A percentile compares a stretch with the other conserved stretches of the same genome.
phyloP scores from a whole-genome alignment of 148 eudicot genomes.

The Pharnaceum exiguum region DNA sequence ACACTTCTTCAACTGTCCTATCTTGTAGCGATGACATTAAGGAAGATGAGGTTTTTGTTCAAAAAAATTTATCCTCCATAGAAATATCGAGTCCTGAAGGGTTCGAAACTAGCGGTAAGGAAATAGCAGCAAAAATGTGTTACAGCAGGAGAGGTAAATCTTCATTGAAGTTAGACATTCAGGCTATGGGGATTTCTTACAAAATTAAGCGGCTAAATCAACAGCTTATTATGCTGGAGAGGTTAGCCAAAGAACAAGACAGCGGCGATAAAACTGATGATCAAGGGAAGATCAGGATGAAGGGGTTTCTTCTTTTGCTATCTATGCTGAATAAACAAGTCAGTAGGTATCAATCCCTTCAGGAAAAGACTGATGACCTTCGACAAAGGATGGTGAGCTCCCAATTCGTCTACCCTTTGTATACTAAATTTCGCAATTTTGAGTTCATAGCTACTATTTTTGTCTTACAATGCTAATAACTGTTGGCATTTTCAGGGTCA shows the following conservation, averaged over 20 bases:
- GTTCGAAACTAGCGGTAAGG: slow-evolving; percentile 20
- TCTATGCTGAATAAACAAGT: slow-evolving; percentile 76
- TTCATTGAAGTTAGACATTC: slow-evolving; percentile 73
- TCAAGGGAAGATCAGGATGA: slow-evolving; percentile 14
- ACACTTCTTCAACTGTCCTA: slow-evolving; percentile 34
- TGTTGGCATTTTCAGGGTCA: slow-evolving; percentile 44
- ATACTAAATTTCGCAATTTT: neutral
- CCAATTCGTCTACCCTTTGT: neutral
- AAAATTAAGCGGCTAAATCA: slow-evolving; percentile 91
- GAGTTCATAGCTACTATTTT: neutral
- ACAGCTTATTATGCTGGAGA: slow-evolving; percentile 74
- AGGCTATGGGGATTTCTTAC: slow-evolving; percentile 80
- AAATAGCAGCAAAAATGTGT: slow-evolving; percentile 15
- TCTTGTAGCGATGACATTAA: slow-evolving; percentile 41
- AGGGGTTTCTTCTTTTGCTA: slow-evolving; percentile 40
- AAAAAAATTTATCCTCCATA: slow-evolving; percentile 20
- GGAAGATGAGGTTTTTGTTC: slow-evolving; percentile 34
- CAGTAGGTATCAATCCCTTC: slow-evolving; percentile 75
- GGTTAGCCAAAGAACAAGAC: slow-evolving; percentile 62
- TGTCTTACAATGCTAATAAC: neutral
- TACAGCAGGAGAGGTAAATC: slow-evolving; percentile 26
- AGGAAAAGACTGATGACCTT: slow-evolving; percentile 75
- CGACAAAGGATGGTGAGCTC: slow-evolving; percentile 73
- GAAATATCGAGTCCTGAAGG: slow-evolving; percentile 17
- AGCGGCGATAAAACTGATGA: slow-evolving; percentile 35